phyloP scores from a whole-genome alignment of 768 basidiomycete genomes.

The Fomitopsis pulvina region DNA sequence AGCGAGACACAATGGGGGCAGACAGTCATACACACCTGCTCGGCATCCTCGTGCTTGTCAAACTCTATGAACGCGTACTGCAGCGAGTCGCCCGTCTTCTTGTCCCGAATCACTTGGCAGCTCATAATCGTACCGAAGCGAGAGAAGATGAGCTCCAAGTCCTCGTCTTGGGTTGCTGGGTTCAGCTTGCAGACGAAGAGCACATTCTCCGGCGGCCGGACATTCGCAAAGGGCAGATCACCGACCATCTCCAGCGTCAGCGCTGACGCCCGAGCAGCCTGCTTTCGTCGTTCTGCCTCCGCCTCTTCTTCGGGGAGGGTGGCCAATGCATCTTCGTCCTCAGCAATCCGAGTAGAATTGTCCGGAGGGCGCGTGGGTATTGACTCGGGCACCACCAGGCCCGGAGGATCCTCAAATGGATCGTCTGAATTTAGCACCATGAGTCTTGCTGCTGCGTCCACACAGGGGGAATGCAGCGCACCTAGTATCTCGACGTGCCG shows the following conservation, averaged over 20 bases:
- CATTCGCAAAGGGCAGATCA: constrained; percentile 95
- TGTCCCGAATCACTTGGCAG: constrained; percentile 96
- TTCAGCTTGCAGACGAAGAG: constrained; percentile 99
- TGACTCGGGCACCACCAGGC: constrained; percentile 62
- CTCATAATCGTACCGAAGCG: constrained; percentile 94
- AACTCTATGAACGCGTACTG: constrained; percentile 99
- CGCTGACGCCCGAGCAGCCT: constrained; percentile 88
- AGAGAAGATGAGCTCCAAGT: constrained; percentile 95
- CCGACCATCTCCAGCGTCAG: constrained; percentile 99
- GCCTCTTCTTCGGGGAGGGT: constrained; percentile 82
- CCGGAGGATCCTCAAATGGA: constrained; percentile 85
- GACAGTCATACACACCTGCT: constrained; percentile 57
- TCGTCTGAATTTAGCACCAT: constrained; percentile 54
- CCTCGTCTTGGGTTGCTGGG: constrained; percentile 90
- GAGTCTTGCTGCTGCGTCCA: background rate
- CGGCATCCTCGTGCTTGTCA: constrained; percentile 87
- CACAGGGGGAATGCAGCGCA: constrained; percentile 28
- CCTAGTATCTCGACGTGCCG: constrained; percentile 94
- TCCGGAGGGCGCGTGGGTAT: constrained; percentile 82
- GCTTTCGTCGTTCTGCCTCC: constrained; percentile 73
- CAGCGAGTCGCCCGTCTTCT: constrained; percentile 90
- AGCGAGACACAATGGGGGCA: background rate
- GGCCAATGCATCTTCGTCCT: constrained; percentile 87
- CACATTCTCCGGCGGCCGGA: constrained; percentile 96
- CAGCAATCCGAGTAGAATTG: constrained; percentile 83